Conservation (phyloP, 768 basidiomycete species). For the Leccinellum luteum region DNA sequence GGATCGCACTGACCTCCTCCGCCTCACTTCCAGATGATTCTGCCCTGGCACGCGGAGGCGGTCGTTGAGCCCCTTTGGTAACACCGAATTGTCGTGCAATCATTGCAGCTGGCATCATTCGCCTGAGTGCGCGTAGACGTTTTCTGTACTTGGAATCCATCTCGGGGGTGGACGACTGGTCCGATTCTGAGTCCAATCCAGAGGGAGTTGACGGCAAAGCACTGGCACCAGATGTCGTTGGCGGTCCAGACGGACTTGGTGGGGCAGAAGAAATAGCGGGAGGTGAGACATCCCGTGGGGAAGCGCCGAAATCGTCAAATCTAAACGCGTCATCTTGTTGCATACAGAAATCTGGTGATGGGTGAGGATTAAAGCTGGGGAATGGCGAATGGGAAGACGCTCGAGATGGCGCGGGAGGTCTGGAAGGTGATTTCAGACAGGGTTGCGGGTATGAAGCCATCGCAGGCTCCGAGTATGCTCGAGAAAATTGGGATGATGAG, state of each 20-base stretch:
- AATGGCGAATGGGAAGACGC: conserved; percentile 10
- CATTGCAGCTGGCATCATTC: conserved; percentile 58
- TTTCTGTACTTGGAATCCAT: conserved; percentile 35
- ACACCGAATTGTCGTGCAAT: conserved; percentile 34
- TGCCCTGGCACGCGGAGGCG: conserved; percentile 8
- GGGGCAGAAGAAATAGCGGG: conserved; percentile 5
- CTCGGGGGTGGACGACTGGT: conserved; percentile 7
- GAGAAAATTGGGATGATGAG: conserved; percentile 2
- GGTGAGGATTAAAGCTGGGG: not conserved
- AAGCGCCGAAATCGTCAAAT: conserved; percentile 7
- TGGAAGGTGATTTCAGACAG: conserved; percentile 1
- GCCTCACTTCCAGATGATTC: conserved; percentile 31
- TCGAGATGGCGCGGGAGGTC: not conserved
- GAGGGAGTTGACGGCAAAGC: conserved; percentile 17
- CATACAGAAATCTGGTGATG: conserved; percentile 13
- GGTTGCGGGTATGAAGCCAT: conserved; percentile 7
- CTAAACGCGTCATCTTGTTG: conserved; percentile 16
- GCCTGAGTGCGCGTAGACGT: conserved; percentile 38
- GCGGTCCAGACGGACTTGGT: conserved; percentile 16
- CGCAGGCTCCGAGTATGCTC: conserved; percentile 12
- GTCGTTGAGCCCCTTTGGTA: conserved; percentile 10
- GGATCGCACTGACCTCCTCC: conserved; percentile 41
- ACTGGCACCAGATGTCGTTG: conserved; percentile 18
- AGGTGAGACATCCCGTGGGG: conserved; percentile 5
- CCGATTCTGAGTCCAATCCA: conserved; percentile 18